A percentile compares a stretch with the other conserved stretches of the same genome.
Evolutionary conservation across 2,329 filamentous ascomycete genomes (phyloP).

Genomic region (Ophiocordyceps polyrhachis-furcata): DNA sequence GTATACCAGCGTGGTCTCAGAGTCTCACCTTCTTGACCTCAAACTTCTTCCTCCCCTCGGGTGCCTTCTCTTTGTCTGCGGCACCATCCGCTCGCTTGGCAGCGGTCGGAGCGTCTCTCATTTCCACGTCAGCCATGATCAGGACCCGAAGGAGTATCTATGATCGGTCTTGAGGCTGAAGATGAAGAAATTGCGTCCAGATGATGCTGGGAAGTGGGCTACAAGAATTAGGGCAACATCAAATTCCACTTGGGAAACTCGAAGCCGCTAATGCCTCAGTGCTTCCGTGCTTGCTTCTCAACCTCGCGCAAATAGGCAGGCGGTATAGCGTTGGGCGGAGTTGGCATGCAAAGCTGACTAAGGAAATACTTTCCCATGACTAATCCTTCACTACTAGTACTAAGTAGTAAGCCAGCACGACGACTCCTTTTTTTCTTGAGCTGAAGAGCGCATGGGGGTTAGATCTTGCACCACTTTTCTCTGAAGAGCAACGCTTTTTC

Average conservation of each 20-base stretch:
- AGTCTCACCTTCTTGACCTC: conserved; percentile 89
- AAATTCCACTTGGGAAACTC: not conserved
- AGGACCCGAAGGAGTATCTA: not conserved
- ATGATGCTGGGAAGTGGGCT: not conserved
- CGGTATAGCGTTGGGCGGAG: not conserved
- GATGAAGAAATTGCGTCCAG: not conserved
- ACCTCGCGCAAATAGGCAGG: not conserved
- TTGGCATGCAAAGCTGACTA: not conserved
- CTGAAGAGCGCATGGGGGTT: not conserved
- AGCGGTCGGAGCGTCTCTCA: conserved; percentile 63
- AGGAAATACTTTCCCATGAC: not conserved
- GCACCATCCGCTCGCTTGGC: conserved; percentile 34
- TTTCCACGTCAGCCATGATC: conserved; percentile 88
- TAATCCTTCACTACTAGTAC: not conserved
- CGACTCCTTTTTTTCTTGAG: not conserved
- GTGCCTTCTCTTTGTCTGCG: conserved; percentile 30
- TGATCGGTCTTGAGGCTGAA: not conserved
- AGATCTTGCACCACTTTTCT: too few relatives aligned
- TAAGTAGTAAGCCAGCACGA: too few relatives aligned
- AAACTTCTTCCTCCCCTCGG: conserved; percentile 78
- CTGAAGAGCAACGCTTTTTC: too few relatives aligned
- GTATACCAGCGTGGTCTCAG: too few relatives aligned
- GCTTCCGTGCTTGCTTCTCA: not conserved
- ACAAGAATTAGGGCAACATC: not conserved
- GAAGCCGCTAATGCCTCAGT: not conserved